Evolutionary conservation across 2,329 filamentous ascomycete species (phyloP).

Genomic region (Penicillium sp.): DNA sequence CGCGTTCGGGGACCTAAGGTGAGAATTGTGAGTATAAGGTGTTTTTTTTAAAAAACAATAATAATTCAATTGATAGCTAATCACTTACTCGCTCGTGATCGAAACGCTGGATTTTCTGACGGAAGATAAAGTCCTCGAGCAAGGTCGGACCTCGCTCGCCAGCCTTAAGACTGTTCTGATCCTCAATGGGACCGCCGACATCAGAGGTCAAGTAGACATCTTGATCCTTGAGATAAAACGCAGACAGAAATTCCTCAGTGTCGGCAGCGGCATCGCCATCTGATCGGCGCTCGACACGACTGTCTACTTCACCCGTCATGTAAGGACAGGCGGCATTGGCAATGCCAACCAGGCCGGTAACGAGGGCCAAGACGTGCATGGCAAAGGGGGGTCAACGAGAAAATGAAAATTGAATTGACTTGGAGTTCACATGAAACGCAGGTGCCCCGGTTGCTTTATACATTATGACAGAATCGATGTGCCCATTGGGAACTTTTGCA

Average conservation of each 20-base stretch:
- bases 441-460: neutral
- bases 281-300: constrained; percentile 25
- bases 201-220: constrained; percentile 64
- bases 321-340: constrained; percentile 45
- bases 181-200: constrained; percentile 67
- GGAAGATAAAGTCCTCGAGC: constrained; percentile 72
- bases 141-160: constrained; percentile 68
- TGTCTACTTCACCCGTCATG: constrained; percentile 36
- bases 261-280: constrained; percentile 28
- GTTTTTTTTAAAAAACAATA: neutral
- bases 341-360: constrained; percentile 34
- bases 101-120: constrained; percentile 71
- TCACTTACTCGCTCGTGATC: constrained; percentile 67
- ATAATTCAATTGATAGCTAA: neutral
- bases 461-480: neutral
- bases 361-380: constrained; percentile 31
- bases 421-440: neutral
- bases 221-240: constrained; percentile 55
- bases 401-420: neutral
- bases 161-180: constrained; percentile 67
- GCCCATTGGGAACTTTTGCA: neutral
- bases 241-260: constrained; percentile 45
- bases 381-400: neutral
- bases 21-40: constrained; percentile 2
- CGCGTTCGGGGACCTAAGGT: constrained; percentile 60